These are phyloP conservation scores for Komagataella pseudopastoris DNA, from an alignment of 805 yeast species.

Conservation along the genomic window DNA sequence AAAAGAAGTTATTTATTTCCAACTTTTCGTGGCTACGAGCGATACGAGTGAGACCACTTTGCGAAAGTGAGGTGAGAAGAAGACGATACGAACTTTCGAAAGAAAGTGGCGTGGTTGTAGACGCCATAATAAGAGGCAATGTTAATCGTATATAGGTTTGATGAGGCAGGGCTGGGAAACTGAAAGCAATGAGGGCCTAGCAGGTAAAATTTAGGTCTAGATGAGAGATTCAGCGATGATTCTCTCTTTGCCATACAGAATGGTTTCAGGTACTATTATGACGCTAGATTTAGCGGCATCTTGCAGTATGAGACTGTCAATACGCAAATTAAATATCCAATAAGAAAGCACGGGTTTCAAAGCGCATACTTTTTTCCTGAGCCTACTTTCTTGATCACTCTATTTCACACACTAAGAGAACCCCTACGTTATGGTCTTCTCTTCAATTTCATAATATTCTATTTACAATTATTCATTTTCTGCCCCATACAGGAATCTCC, in stretches of 20 bases:
- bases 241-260: not conserved
- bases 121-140: not conserved
- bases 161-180: not conserved
- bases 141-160: not conserved
- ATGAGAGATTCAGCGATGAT: not conserved
- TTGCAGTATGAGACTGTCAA: not conserved
- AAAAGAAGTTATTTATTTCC: not conserved
- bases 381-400: too few relatives aligned
- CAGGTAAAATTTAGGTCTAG: not conserved
- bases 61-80: not conserved
- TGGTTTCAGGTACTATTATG: not conserved
- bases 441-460: not conserved
- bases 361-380: not conserved
- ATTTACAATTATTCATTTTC: conserved; percentile 1
- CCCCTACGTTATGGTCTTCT: not conserved
- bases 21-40: not conserved
- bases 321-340: not conserved
- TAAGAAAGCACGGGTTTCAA: not conserved
- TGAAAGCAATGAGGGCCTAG: not conserved
- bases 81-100: not conserved
- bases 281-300: not conserved
- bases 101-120: not conserved
- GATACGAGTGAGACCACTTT: not conserved
- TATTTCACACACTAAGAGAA: not conserved
- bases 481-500: conserved; percentile 23